These are phyloP conservation scores for Daldinia grandis DNA, from an alignment of 495 filamentous ascomycete species.

Conservation along the genomic window DNA sequence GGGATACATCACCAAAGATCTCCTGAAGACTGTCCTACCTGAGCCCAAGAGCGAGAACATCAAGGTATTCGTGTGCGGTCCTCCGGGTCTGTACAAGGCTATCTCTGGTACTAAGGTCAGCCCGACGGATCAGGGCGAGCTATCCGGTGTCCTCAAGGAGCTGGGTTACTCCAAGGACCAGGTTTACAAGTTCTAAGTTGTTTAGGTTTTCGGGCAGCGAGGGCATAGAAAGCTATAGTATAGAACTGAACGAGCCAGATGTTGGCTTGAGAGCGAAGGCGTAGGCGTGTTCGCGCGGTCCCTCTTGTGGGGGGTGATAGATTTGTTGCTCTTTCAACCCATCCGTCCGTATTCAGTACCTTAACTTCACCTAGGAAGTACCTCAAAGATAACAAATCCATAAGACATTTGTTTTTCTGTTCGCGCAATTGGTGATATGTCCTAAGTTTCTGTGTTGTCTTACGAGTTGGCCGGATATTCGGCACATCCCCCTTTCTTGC, in stretches of 20 bases:
- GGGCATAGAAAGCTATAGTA: slow-evolving; percentile 5
- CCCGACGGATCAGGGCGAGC: slow-evolving; percentile 91
- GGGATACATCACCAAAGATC: slow-evolving; percentile 85
- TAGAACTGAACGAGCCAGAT: background rate
- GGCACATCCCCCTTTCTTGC: slow-evolving; percentile 14
- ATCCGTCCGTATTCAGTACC: slow-evolving; percentile 16
- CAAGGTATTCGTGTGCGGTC: slow-evolving; percentile 91
- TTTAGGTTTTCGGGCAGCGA: background rate
- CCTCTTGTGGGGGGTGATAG: slow-evolving; percentile 9
- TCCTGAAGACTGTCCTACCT: slow-evolving; percentile 90
- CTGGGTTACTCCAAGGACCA: slow-evolving; percentile 91
- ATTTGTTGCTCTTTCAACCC: background rate
- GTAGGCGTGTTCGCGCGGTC: background rate
- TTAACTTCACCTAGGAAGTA: background rate
- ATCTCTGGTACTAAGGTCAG: slow-evolving; percentile 89
- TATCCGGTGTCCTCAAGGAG: slow-evolving; percentile 84
- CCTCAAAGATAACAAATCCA: slow-evolving; percentile 3
- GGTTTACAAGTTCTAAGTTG: slow-evolving; percentile 90
- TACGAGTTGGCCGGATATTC: background rate
- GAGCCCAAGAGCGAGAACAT: slow-evolving; percentile 89
- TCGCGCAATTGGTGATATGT: slow-evolving; percentile 7
- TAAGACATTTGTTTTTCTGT: background rate
- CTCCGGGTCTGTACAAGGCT: slow-evolving; percentile 91
- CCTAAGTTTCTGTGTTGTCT: background rate
- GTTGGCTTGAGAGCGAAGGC: background rate